Percentiles rank a stretch among this genome's conserved stretches.
These are phyloP conservation scores for Porcisia hertigi DNA, from an alignment of 208 protist genomes.

Conservation along the genomic window DNA sequence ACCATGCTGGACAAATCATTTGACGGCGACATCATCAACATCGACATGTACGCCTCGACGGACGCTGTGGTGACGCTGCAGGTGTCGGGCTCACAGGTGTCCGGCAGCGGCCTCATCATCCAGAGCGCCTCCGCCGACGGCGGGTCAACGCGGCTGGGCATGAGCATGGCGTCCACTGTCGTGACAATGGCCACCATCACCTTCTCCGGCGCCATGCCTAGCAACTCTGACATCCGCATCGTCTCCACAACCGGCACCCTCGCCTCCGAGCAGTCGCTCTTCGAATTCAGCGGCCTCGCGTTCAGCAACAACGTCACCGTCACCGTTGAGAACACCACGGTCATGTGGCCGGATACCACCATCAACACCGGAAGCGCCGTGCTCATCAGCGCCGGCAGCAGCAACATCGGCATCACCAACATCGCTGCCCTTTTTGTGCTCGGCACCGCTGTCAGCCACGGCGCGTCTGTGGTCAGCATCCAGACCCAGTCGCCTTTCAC, in stretches of 20 bases:
- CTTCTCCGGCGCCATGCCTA: constrained; percentile 17
- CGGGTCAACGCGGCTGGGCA: constrained; percentile 9
- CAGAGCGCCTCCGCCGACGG: neutral
- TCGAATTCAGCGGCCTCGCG: constrained; percentile 24
- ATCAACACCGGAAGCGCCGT: constrained; percentile 13
- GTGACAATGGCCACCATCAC: constrained; percentile 7
- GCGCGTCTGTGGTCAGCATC: constrained; percentile 15
- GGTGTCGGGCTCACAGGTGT: constrained; percentile 18
- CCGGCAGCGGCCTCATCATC: constrained; percentile 16
- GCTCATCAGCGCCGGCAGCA: constrained; percentile 13
- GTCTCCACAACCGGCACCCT: constrained; percentile 20
- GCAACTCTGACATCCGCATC: constrained; percentile 27
- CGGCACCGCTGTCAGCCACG: constrained; percentile 15
- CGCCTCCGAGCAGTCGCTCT: constrained; percentile 15
- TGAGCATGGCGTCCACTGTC: constrained; percentile 13
- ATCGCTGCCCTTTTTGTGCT: constrained; percentile 17
- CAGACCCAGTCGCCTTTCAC: constrained; percentile 8
- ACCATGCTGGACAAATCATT: constrained; percentile 5
- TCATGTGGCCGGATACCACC: constrained; percentile 10
- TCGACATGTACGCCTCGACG: constrained; percentile 9
- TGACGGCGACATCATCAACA: constrained; percentile 15
- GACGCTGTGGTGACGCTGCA: constrained; percentile 19
- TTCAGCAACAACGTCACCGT: constrained; percentile 19
- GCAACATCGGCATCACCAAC: constrained; percentile 6
- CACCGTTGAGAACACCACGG: constrained; percentile 13